Conservation (phyloP, 179 eudicot genomes). For the Spergularia azorica region DNA sequence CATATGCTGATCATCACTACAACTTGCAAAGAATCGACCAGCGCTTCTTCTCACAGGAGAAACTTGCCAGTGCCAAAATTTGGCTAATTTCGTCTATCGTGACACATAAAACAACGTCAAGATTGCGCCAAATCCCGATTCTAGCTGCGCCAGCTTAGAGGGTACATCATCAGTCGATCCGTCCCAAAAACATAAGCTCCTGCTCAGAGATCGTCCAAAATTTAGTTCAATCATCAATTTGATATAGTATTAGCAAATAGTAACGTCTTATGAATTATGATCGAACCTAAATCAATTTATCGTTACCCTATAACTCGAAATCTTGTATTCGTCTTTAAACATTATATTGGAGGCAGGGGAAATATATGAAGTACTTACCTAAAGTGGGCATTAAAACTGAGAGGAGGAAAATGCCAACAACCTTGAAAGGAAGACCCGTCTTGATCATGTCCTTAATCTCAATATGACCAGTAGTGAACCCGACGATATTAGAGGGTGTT, state of each 20-base stretch:
- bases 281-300: no score
- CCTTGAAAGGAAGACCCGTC: constrained; percentile 64
- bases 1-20: no score
- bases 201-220: constrained; percentile 25
- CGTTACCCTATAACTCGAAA: neutral
- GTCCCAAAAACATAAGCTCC: constrained; percentile 67
- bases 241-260: neutral
- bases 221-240: neutral
- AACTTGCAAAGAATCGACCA: neutral
- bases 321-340: neutral
- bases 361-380: constrained; percentile 39
- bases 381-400: constrained; percentile 85
- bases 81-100: neutral
- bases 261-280: no score
- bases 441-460: constrained; percentile 72
- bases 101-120: no score
- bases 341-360: neutral
- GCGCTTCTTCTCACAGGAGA: neutral
- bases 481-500: constrained; percentile 84
- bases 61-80: no score
- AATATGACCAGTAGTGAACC: constrained; percentile 80
- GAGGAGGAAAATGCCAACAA: constrained; percentile 42
- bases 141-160: constrained; percentile 34
- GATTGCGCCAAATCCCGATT: neutral
- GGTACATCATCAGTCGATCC: constrained; percentile 29